A percentile compares a stretch with the other conserved stretches of the same genome.
phyloP scores from a whole-genome alignment of 2,329 filamentous ascomycete genomes.

The Hirsutella thompsonii region DNA sequence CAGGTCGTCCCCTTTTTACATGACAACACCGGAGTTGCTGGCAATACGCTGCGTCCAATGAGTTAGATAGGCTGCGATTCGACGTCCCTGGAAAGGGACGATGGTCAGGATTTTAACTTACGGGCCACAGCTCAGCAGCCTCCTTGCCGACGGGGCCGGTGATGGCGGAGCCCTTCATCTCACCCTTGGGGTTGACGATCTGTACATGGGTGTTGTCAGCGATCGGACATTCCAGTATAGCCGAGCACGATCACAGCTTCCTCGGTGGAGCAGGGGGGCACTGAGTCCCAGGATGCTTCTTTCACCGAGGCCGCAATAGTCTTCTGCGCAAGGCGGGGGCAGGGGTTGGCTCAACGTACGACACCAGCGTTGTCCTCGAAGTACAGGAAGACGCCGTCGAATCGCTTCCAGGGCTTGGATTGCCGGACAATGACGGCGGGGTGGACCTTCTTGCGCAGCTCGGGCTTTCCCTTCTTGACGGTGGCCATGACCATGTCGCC shows the following conservation, averaged over 20 bases:
- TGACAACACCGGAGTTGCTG: conserved; percentile 99
- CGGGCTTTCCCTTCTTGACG: conserved; percentile 99
- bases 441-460: conserved; percentile 99
- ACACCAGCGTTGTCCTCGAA: conserved; percentile 99
- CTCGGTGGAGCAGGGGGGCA: no score
- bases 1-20: conserved; percentile 68
- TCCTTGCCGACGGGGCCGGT: conserved; percentile 99
- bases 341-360: conserved; percentile 55
- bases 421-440: conserved; percentile 97
- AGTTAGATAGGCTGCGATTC: conserved; percentile 22
- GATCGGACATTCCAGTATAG: no score
- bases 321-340: no score
- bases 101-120: no score
- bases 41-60: conserved; percentile 68
- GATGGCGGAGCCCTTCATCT: conserved; percentile 99
- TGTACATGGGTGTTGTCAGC: conserved; percentile 30
- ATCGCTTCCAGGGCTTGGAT: conserved; percentile 98
- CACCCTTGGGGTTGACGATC: conserved; percentile 99
- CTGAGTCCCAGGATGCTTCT: no score
- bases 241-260: no score
- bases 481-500: conserved; percentile 99
- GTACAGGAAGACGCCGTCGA: conserved; percentile 98
- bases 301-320: no score
- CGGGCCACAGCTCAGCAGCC: conserved; percentile 98
- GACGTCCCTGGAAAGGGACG: no score